These are phyloP conservation scores for Cardamine chenopodiifolia DNA, from an alignment of 345 rosid species.

Conservation along the genomic window DNA sequence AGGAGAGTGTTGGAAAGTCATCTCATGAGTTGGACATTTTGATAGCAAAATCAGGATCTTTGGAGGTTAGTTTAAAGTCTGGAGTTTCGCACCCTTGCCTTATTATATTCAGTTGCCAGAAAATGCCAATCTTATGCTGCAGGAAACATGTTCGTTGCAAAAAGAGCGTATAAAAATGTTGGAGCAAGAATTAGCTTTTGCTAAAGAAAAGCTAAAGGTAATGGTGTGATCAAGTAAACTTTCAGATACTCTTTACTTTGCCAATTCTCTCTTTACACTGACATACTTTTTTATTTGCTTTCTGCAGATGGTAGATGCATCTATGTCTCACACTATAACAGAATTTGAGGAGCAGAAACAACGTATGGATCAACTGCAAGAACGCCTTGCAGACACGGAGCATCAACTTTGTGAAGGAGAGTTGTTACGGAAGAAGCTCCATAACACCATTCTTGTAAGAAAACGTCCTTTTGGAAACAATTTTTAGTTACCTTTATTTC, in stretches of 20 bases:
- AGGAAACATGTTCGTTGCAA: constrained; percentile 87
- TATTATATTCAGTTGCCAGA: constrained; percentile 15
- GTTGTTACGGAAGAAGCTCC: constrained; percentile 72
- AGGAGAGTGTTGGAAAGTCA: constrained; percentile 80
- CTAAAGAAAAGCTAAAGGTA: constrained; percentile 88
- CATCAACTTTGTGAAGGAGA: constrained; percentile 74
- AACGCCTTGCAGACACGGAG: constrained; percentile 65
- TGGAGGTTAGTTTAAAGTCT: constrained; percentile 66
- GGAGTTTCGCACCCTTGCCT: not conserved
- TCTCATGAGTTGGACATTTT: constrained; percentile 63
- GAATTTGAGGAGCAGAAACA: constrained; percentile 62
- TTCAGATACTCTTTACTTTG: constrained; percentile 1
- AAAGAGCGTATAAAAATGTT: constrained; percentile 63
- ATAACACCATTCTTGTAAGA: constrained; percentile 84
- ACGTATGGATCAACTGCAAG: constrained; percentile 49
- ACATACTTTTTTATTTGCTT: constrained; percentile 12
- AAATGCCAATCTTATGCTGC: constrained; percentile 12
- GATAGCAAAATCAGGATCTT: constrained; percentile 58
- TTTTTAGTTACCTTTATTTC: no score
- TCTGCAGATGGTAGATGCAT: constrained; percentile 60
- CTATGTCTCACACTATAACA: constrained; percentile 52
- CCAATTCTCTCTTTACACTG: not conserved
- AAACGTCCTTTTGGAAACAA: not conserved
- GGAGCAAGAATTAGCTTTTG: constrained; percentile 65
- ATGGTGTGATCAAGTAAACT: not conserved